phyloP scores from a whole-genome alignment of 768 basidiomycete species.

The Lentinula lateritia region DNA sequence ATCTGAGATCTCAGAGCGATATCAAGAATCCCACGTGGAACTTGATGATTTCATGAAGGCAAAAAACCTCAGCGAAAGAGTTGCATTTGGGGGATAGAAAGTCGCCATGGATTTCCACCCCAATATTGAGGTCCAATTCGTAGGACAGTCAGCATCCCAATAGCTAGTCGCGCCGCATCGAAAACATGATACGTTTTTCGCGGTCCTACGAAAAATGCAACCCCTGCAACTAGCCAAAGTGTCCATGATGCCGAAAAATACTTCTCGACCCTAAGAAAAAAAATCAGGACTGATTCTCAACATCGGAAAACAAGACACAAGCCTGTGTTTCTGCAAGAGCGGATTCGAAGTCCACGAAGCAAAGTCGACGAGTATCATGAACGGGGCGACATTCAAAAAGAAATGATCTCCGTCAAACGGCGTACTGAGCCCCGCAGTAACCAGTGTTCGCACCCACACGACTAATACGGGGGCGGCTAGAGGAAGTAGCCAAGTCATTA shows the following conservation, averaged over 20 bases:
- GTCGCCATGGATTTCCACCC: conserved; percentile 32
- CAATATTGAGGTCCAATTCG: conserved; percentile 48
- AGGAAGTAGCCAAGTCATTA: conserved; percentile 81
- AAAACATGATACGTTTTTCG: conserved; percentile 61
- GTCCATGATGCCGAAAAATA: conserved; percentile 45
- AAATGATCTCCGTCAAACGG: conserved; percentile 83
- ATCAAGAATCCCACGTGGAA: conserved; percentile 6
- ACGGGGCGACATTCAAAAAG: conserved; percentile 58
- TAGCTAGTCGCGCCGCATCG: conserved; percentile 47
- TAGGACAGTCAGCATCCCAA: conserved; percentile 39
- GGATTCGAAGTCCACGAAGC: conserved; percentile 43
- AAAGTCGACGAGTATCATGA: conserved; percentile 58
- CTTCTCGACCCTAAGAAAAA: conserved; percentile 30
- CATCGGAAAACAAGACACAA: conserved; percentile 10
- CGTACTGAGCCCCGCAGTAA: conserved; percentile 70
- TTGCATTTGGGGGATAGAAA: not conserved
- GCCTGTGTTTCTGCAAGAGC: conserved; percentile 40
- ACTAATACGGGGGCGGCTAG: conserved; percentile 70
- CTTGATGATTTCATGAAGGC: not conserved
- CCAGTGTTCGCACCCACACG: conserved; percentile 86
- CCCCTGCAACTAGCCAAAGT: conserved; percentile 40
- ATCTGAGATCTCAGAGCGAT: conserved; percentile 4
- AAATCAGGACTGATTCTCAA: conserved; percentile 8
- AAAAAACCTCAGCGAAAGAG: not conserved
- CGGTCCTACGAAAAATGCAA: conserved; percentile 66